Percentiles rank a stretch among this genome's conserved stretches.
These are phyloP conservation scores for Aspergillus sclerotiicarbonarius DNA, from an alignment of 495 filamentous ascomycete genomes.

Conservation along the genomic window DNA sequence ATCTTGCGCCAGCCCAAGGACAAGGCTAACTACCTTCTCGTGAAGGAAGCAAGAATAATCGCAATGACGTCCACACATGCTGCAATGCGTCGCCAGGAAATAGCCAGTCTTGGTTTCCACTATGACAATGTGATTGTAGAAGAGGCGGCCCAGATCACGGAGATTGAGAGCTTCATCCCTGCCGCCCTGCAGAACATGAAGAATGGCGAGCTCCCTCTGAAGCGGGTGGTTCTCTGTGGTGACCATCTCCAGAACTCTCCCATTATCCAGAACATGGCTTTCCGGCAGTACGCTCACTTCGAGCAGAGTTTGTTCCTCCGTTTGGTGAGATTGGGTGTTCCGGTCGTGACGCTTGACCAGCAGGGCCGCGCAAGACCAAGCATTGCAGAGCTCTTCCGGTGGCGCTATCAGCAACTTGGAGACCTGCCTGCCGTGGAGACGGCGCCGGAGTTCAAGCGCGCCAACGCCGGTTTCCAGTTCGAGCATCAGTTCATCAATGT, in stretches of 20 bases:
- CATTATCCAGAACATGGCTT: constrained; percentile 93
- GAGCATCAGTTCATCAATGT: constrained; percentile 99
- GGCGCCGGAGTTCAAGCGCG: constrained; percentile 67
- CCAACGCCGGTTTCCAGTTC: constrained; percentile 89
- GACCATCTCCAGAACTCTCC: constrained; percentile 97
- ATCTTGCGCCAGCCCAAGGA: constrained; percentile 83
- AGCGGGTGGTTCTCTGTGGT: constrained; percentile 87
- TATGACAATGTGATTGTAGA: constrained; percentile 99
- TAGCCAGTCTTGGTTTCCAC: constrained; percentile 85
- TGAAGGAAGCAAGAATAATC: constrained; percentile 92
- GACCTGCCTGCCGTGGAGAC: constrained; percentile 73
- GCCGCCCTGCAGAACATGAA: constrained; percentile 79
- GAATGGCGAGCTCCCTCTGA: constrained; percentile 69
- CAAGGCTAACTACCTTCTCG: constrained; percentile 91
- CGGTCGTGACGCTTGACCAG: constrained; percentile 83
- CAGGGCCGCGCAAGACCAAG: constrained; percentile 86
- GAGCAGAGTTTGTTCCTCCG: constrained; percentile 94
- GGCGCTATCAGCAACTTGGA: constrained; percentile 82
- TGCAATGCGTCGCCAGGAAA: constrained; percentile 94
- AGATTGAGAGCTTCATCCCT: constrained; percentile 96
- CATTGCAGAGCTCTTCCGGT: constrained; percentile 87
- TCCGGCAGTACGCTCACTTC: constrained; percentile 91
- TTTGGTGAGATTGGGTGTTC: constrained; percentile 84
- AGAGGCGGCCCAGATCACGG: constrained; percentile 96
- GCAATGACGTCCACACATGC: constrained; percentile 99